Evolutionary conservation across 805 yeast genomes (phyloP).

Genomic region (Saturnispora hagleri): DNA sequence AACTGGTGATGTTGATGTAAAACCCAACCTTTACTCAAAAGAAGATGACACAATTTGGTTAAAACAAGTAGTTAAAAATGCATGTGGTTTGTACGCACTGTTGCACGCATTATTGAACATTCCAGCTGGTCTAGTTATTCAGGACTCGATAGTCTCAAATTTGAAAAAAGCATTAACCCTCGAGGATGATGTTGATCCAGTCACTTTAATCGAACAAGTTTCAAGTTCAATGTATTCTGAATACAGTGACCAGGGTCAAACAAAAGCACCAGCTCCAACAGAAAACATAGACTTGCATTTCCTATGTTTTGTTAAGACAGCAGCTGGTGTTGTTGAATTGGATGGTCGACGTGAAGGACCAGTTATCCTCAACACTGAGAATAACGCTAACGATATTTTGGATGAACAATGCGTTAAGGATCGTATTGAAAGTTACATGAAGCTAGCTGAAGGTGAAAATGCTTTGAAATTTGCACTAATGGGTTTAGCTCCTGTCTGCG

Average conservation of each 20-base stretch:
- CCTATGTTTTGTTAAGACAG: slow-evolving; percentile 54
- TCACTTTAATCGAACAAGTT: slow-evolving; percentile 18
- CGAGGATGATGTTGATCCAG: slow-evolving; percentile 14
- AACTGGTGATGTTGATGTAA: not conserved
- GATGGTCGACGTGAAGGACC: slow-evolving; percentile 87
- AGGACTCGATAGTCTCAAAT: slow-evolving; percentile 24
- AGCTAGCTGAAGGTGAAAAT: slow-evolving; percentile 48
- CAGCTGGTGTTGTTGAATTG: slow-evolving; percentile 61
- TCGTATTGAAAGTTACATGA: slow-evolving; percentile 61
- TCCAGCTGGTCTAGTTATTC: slow-evolving; percentile 36
- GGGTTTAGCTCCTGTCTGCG: slow-evolving; percentile 57
- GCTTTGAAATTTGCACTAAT: slow-evolving; percentile 63
- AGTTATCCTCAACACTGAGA: slow-evolving; percentile 34
- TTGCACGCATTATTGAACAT: slow-evolving; percentile 49
- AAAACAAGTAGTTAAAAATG: slow-evolving; percentile 75
- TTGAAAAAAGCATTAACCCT: slow-evolving; percentile 20
- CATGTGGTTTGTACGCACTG: slow-evolving; percentile 88
- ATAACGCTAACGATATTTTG: slow-evolving; percentile 36
- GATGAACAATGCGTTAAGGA: slow-evolving; percentile 39
- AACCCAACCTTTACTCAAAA: not conserved
- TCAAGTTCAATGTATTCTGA: slow-evolving; percentile 30
- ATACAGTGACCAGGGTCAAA: slow-evolving; percentile 48
- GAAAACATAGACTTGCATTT: slow-evolving; percentile 61
- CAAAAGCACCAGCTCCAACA: slow-evolving; percentile 55
- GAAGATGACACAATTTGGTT: slow-evolving; percentile 52